Evolutionary conservation across 2,329 filamentous ascomycete species (phyloP).

Genomic region (Anthostomella pinea): DNA sequence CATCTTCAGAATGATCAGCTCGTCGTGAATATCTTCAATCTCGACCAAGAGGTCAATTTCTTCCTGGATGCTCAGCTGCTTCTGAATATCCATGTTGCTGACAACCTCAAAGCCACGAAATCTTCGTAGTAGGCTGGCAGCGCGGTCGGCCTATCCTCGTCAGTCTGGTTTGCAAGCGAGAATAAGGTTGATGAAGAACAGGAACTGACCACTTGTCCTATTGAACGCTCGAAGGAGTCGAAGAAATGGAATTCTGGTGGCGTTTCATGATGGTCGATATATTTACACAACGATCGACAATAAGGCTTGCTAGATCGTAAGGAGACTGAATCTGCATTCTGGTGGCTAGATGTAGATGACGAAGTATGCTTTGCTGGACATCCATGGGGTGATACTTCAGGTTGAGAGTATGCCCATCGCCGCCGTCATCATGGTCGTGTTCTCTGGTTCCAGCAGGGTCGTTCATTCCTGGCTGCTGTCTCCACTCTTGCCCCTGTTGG

Average conservation of each 20-base stretch:
- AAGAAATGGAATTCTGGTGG: constrained; percentile 4
- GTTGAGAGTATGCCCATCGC: background rate
- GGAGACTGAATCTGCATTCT: background rate
- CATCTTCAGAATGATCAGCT: constrained; percentile 3
- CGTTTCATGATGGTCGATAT: background rate
- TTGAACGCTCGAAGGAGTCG: constrained; percentile 5
- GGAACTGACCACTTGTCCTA: constrained; percentile 3
- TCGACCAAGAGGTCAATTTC: constrained; percentile 4
- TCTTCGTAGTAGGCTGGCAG: background rate
- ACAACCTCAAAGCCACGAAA: background rate
- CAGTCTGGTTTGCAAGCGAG: background rate
- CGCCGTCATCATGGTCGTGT: background rate
- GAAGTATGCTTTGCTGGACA: constrained; percentile 1
- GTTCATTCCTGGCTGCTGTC: background rate
- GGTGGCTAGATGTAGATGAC: background rate
- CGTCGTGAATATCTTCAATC: constrained; percentile 6
- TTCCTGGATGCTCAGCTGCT: background rate
- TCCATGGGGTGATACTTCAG: background rate
- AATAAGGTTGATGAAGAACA: background rate
- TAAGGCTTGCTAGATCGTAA: constrained; percentile 1
- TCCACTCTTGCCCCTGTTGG: too few species aligned
- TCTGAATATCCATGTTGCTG: background rate
- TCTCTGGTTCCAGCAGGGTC: background rate
- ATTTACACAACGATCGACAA: background rate
- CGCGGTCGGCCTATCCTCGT: background rate